Evolutionary conservation across 1,284 basidiomycete species (phyloP), one percentile per base, ranked within the genome.

Genomic region (Heterobasidion annosum): DNA sequence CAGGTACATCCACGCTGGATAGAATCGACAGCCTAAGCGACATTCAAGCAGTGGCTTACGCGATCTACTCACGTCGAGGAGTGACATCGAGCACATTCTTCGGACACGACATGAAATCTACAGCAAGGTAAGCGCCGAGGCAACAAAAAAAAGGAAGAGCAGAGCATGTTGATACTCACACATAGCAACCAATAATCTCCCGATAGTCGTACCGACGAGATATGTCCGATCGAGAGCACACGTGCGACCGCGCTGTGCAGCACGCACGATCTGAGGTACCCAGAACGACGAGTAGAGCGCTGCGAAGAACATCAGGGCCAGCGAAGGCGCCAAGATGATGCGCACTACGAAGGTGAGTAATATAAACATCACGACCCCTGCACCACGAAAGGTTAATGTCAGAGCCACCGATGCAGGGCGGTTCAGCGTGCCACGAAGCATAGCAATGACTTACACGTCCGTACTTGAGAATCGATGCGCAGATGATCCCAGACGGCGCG

Each of bases 51-150:
- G 33, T 19, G 2, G 8, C n/a, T 52, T 43, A 4, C 18, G 50
- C 37, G 52, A 56, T 56, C 32, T 2, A 69, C 78, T 61, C 63
- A 91, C 84, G 64, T 58, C 83, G 76, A 16, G 85, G 78, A 58
- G 88, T 79, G 34, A 89, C 75, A 61, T 93, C 91, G 56, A 95
- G 75, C 8, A 95, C 85, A 64, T 95, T 95, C 63, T 83, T 82
- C 2, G 91, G 88, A 63, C 90, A 95, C 0, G 76, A 78, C 64
- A 94, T 72, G 57, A 91, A 85, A 65, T 95, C 91, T 93, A 61
- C 2, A 46, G 54, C n/a, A 10, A 10, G 3, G 8, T 40, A 10
- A n/a, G n/a, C 6, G 37, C 10, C 37, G 37, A 8, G 37, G 10
- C 12, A 5, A 3, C 2, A 40, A 25, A 25, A 25, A 25, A 40